These are phyloP conservation scores for Cladosporium oxysporum DNA, from an alignment of 2,329 filamentous ascomycete genomes.

Conservation along the genomic window DNA sequence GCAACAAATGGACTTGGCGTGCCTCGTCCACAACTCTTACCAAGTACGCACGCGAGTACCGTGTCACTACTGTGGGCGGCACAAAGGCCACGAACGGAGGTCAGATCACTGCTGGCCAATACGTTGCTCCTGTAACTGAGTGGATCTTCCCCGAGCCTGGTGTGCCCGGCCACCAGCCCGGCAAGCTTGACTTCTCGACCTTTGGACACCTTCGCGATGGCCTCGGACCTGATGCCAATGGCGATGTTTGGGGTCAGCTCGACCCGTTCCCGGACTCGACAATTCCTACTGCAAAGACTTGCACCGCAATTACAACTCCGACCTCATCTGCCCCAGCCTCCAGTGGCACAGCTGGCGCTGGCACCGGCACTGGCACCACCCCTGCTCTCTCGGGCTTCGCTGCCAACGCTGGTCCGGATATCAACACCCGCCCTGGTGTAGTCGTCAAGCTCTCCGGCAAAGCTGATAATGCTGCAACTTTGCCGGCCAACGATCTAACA, in stretches of 20 bases:
- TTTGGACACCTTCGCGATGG: slow-evolving; percentile 38
- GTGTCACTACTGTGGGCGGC: slow-evolving; percentile 39
- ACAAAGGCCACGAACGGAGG: slow-evolving; percentile 37
- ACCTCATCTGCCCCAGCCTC: slow-evolving; percentile 1
- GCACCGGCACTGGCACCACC: slow-evolving; percentile 6
- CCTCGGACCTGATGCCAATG: slow-evolving; percentile 33
- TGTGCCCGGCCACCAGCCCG: slow-evolving; percentile 39
- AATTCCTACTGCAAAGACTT: slow-evolving; percentile 34
- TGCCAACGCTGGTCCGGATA: slow-evolving; percentile 28
- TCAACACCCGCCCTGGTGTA: slow-evolving; percentile 33
- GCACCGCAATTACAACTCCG: slow-evolving; percentile 20
- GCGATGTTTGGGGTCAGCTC: slow-evolving; percentile 42
- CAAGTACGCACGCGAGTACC: slow-evolving; percentile 46
- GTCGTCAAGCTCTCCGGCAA: slow-evolving; percentile 34
- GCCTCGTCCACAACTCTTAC: slow-evolving; percentile 32
- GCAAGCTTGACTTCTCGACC: slow-evolving; percentile 40
- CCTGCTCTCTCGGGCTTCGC: slow-evolving; percentile 20
- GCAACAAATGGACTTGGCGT: slow-evolving; percentile 46
- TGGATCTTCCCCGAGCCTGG: slow-evolving; percentile 49
- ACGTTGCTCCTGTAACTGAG: slow-evolving; percentile 45
- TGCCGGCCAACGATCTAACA: slow-evolving; percentile 28
- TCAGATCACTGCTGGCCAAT: slow-evolving; percentile 44
- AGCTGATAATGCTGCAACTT: slow-evolving; percentile 31
- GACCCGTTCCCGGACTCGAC: slow-evolving; percentile 40
- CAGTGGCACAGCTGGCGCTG: slow-evolving; percentile 4